Evolutionary conservation across 768 basidiomycete species (phyloP).

Genomic region (Amanita jacksonii): DNA sequence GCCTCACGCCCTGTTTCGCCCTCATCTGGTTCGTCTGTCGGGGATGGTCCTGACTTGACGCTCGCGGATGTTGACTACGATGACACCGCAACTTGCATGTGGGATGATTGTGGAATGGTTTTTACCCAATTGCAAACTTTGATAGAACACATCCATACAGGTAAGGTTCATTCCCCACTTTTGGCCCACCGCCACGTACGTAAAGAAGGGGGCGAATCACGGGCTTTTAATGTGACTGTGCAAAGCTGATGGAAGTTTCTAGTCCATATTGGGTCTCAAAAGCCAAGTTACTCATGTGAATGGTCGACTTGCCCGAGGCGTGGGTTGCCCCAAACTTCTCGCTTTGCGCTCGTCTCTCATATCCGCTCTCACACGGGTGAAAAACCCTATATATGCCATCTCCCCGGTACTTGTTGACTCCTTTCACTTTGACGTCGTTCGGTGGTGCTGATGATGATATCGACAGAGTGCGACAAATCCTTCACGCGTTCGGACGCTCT

Average conservation of each 20-base stretch:
- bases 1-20: too few species aligned
- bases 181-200: constrained; percentile 5
- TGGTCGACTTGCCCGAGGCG: constrained; percentile 77
- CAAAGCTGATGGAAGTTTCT: constrained; percentile 6
- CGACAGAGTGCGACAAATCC: constrained; percentile 83
- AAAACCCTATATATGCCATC: constrained; percentile 79
- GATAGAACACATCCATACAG: constrained; percentile 75
- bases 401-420: constrained; percentile 50
- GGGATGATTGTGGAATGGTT: constrained; percentile 73
- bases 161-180: constrained; percentile 32
- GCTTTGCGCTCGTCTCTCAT: constrained; percentile 87
- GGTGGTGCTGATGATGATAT: constrained; percentile 10
- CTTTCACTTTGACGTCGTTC: not conserved
- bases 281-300: constrained; percentile 82
- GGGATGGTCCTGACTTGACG: too few species aligned
- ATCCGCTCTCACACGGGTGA: constrained; percentile 91
- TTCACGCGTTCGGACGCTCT: constrained; percentile 94
- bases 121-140: constrained; percentile 66
- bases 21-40: constrained; percentile 32
- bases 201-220: not conserved
- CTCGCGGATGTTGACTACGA: constrained; percentile 22
- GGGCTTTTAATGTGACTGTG: not conserved
- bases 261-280: constrained; percentile 80
- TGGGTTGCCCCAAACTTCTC: constrained; percentile 77
- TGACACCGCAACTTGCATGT: constrained; percentile 69